A percentile compares a stretch with the other conserved stretches of the same genome.
phyloP scores from a whole-genome alignment of 2,329 filamentous ascomycete species.

The Lachnellula hyalina region DNA sequence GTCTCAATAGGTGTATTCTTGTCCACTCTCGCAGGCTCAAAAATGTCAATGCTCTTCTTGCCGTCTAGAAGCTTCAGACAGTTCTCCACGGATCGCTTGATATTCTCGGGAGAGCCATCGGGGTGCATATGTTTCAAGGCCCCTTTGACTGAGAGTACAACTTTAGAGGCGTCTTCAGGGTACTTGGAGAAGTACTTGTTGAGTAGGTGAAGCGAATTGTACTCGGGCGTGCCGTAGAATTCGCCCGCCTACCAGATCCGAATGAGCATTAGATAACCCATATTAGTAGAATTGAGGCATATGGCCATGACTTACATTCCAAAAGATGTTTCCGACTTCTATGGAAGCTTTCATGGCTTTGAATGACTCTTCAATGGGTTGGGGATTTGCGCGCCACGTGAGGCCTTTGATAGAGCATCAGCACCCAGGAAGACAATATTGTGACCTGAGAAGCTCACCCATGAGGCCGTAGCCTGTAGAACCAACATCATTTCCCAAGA shows the following conservation, averaged over 20 bases:
- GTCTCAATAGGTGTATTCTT: slow-evolving; percentile 37
- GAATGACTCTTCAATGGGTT: slow-evolving; percentile 44
- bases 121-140: slow-evolving; percentile 37
- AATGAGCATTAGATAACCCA: not conserved
- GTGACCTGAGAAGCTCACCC: not conserved
- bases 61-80: slow-evolving; percentile 44
- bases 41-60: slow-evolving; percentile 50
- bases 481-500: slow-evolving; percentile 26
- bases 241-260: slow-evolving; percentile 44
- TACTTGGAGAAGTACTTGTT: slow-evolving; percentile 58
- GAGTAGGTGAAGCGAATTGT: slow-evolving; percentile 55
- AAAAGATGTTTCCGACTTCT: slow-evolving; percentile 39
- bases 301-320: slow-evolving; percentile 38
- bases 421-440: not conserved
- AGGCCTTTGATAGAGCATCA: slow-evolving; percentile 21
- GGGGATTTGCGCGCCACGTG: slow-evolving; percentile 29
- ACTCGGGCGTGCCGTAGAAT: slow-evolving; percentile 56
- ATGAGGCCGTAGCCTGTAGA: slow-evolving; percentile 27
- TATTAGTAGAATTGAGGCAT: not conserved
- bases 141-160: slow-evolving; percentile 60
- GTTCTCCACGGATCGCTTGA: slow-evolving; percentile 54
- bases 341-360: slow-evolving; percentile 51
- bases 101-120: slow-evolving; percentile 48
- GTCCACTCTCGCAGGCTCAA: slow-evolving; percentile 45
- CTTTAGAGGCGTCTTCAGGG: slow-evolving; percentile 57